These are phyloP conservation scores for Protea cynaroides DNA, from an alignment of 164 flowering plant species.

Conservation along the genomic window DNA sequence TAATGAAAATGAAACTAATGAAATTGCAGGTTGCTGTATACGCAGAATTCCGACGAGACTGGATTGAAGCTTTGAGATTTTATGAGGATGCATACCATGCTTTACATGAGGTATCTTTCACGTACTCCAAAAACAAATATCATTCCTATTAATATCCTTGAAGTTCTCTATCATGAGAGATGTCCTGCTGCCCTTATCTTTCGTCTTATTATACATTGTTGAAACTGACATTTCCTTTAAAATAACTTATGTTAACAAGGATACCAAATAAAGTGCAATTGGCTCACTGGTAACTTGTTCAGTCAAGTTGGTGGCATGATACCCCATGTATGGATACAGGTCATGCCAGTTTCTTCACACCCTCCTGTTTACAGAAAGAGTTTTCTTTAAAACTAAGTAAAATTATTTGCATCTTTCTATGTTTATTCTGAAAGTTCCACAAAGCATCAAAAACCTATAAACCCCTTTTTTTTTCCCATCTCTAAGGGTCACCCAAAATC, in stretches of 20 bases:
- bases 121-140: neutral
- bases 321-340: too few relatives aligned
- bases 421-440: too few relatives aligned
- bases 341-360: too few relatives aligned
- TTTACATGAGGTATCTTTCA: constrained; percentile 65
- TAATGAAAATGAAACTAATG: constrained; percentile 13
- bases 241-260: neutral
- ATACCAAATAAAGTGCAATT: neutral
- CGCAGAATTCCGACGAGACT: constrained; percentile 95
- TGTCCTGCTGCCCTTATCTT: neutral
- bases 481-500: too few relatives aligned
- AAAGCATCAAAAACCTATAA: too few relatives aligned
- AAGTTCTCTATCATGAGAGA: neutral
- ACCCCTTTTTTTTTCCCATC: too few relatives aligned
- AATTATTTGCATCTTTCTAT: too few relatives aligned
- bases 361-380: too few relatives aligned
- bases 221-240: neutral
- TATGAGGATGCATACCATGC: constrained; percentile 89
- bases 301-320: too few relatives aligned
- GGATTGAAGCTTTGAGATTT: constrained; percentile 85
- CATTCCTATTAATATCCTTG: neutral
- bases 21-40: constrained; percentile 80
- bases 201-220: neutral
- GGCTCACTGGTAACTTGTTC: too few relatives aligned
- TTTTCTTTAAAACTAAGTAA: too few relatives aligned